These are phyloP conservation scores for Yamadazyma oceani DNA, from an alignment of 1,139 yeast species.

Conservation along the genomic window DNA sequence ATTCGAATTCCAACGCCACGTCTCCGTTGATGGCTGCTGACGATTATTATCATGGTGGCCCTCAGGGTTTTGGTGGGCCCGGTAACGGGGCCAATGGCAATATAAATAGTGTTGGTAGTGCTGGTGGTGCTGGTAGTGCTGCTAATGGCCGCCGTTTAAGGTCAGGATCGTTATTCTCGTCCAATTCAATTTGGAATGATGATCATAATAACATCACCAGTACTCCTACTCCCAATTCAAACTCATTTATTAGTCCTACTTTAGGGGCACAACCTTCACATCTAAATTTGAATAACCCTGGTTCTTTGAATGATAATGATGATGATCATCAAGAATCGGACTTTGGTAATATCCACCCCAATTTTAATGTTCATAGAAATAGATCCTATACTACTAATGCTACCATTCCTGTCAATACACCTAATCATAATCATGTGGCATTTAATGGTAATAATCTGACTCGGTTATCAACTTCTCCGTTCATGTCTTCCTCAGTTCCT, in stretches of 20 bases:
- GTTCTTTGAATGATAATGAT: conserved; percentile 6
- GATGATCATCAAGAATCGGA: conserved; percentile 3
- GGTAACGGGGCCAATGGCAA: no score
- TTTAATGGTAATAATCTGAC: not conserved
- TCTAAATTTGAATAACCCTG: conserved; percentile 9
- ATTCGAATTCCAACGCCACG: conserved; percentile 9
- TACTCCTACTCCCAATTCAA: conserved; percentile 12
- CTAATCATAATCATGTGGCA: conserved; percentile 3
- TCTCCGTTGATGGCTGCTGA: conserved; percentile 17
- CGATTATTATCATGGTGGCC: no score
- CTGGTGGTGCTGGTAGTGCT: conserved; percentile 7
- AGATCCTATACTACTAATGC: conserved; percentile 54
- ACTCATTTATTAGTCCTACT: conserved; percentile 32
- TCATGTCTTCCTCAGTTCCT: conserved; percentile 11
- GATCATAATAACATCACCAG: conserved; percentile 22
- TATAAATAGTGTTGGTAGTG: conserved; percentile 9
- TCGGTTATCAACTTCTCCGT: conserved; percentile 16
- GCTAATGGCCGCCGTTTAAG: conserved; percentile 30
- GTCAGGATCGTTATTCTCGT: conserved; percentile 46
- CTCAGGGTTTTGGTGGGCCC: not conserved
- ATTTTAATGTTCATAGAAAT: conserved; percentile 25
- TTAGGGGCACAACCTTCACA: conserved; percentile 27
- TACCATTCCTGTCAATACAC: conserved; percentile 22
- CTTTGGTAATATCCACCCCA: conserved; percentile 6
- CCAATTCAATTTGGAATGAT: conserved; percentile 51